phyloP scores from a whole-genome alignment of 129 eudicot species.

The Mikania micrantha region DNA sequence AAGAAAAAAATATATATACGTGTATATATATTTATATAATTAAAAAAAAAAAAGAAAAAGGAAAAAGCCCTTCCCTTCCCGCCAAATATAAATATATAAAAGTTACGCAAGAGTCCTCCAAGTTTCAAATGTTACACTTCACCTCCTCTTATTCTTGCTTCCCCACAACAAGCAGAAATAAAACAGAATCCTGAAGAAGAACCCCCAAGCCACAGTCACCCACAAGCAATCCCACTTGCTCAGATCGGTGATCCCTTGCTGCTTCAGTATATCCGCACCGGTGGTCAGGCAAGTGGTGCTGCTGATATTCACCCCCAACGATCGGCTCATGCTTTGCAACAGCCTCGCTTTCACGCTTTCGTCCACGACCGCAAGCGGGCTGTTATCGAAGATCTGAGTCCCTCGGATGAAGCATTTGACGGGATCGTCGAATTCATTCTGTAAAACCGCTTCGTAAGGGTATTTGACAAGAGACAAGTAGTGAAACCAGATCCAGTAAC shows the following conservation, averaged over 20 bases:
- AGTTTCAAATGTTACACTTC: constrained; percentile 1
- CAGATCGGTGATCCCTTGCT: constrained; percentile 74
- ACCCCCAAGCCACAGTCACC: constrained; percentile 85
- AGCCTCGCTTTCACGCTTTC: constrained; percentile 48
- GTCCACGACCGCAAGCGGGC: constrained; percentile 66
- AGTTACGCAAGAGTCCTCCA: constrained; percentile 4
- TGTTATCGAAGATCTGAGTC: constrained; percentile 74
- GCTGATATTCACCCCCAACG: constrained; percentile 53
- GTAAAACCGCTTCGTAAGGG: constrained; percentile 86
- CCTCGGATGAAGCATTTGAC: constrained; percentile 72
- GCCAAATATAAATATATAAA: constrained; percentile 9
- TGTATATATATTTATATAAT: no score
- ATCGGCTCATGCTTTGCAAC: constrained; percentile 49
- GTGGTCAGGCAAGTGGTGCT: constrained; percentile 66
- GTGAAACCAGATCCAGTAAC: constrained; percentile 95
- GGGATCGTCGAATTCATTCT: constrained; percentile 66
- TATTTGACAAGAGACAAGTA: constrained; percentile 75
- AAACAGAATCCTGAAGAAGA: constrained; percentile 72
- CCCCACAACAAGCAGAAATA: constrained; percentile 68
- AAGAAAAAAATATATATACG: neutral
- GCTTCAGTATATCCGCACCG: constrained; percentile 64
- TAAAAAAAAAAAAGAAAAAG: neutral
- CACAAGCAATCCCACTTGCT: constrained; percentile 83
- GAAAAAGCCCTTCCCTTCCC: neutral
- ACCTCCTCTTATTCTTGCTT: constrained; percentile 86